phyloP scores from a whole-genome alignment of 208 protist genomes.

The Acanthamoeba royreba region DNA sequence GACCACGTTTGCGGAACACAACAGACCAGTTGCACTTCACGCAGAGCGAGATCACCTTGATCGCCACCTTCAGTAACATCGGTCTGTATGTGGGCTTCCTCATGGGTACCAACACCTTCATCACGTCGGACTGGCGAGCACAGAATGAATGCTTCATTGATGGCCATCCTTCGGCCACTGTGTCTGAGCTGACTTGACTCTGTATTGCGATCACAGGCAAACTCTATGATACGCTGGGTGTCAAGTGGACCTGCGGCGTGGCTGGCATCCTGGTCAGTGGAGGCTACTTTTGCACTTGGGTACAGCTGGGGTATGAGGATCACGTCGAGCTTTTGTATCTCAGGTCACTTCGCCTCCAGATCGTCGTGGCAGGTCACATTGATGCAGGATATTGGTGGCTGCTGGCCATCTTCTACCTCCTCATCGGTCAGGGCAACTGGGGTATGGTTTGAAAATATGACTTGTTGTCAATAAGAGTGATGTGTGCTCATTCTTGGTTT shows the following conservation, averaged over 20 bases:
- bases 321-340: too few relatives aligned
- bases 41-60: not conserved
- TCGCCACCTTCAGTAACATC: constrained; percentile 20
- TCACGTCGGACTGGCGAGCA: too few relatives aligned
- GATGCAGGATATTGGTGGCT: not conserved
- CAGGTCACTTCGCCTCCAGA: not conserved
- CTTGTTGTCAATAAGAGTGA: not conserved
- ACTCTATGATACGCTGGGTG: not conserved
- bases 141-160: too few relatives aligned
- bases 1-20: too few relatives aligned
- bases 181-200: not conserved
- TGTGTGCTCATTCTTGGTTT: not conserved
- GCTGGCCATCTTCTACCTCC: not conserved
- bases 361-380: not conserved
- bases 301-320: too few relatives aligned
- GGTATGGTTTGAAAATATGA: not conserved
- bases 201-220: not conserved
- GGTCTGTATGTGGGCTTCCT: constrained; percentile 8
- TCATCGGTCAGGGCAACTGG: constrained; percentile 24
- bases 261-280: not conserved
- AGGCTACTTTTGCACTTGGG: not conserved
- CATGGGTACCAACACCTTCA: not conserved
- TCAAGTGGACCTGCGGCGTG: not conserved
- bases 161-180: not conserved
- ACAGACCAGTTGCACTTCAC: not conserved